These are phyloP conservation scores for Candida dajiaensis DNA, from an alignment of 805 yeast species.

Conservation along the genomic window DNA sequence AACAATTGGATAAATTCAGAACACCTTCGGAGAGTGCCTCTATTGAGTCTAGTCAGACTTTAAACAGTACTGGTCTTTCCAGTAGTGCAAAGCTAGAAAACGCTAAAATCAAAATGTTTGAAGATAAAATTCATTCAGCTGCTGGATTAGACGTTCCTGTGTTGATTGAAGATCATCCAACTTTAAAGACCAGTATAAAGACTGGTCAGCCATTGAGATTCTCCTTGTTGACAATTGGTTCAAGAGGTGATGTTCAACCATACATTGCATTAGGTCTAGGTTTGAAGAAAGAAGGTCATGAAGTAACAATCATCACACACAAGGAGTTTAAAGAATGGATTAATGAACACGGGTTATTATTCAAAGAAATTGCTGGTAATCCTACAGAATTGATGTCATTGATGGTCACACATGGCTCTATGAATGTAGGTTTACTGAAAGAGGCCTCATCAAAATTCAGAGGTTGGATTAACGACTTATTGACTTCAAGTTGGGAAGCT, in stretches of 20 bases:
- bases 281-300: slow-evolving; percentile 73
- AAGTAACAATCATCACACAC: slow-evolving; percentile 82
- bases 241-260: slow-evolving; percentile 96
- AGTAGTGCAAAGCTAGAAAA: slow-evolving; percentile 32
- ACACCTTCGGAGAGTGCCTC: slow-evolving; percentile 9
- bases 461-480: slow-evolving; percentile 75
- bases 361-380: slow-evolving; percentile 79
- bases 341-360: slow-evolving; percentile 55
- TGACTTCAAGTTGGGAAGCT: slow-evolving; percentile 76
- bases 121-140: slow-evolving; percentile 54
- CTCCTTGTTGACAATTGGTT: slow-evolving; percentile 81
- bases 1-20: slow-evolving; percentile 35
- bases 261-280: slow-evolving; percentile 87
- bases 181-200: slow-evolving; percentile 40
- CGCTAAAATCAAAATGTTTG: slow-evolving; percentile 62
- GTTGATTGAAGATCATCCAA: slow-evolving; percentile 60
- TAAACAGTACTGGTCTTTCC: slow-evolving; percentile 11
- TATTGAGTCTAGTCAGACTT: slow-evolving; percentile 2
- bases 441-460: slow-evolving; percentile 80
- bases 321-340: slow-evolving; percentile 77
- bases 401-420: slow-evolving; percentile 87
- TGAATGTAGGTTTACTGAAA: slow-evolving; percentile 73
- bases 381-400: slow-evolving; percentile 88
- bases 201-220: slow-evolving; percentile 54
- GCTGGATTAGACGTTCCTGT: slow-evolving; percentile 65